Evolutionary conservation across 2,329 filamentous ascomycete genomes (phyloP).

Genomic region (Tolypocladium endophyticum): DNA sequence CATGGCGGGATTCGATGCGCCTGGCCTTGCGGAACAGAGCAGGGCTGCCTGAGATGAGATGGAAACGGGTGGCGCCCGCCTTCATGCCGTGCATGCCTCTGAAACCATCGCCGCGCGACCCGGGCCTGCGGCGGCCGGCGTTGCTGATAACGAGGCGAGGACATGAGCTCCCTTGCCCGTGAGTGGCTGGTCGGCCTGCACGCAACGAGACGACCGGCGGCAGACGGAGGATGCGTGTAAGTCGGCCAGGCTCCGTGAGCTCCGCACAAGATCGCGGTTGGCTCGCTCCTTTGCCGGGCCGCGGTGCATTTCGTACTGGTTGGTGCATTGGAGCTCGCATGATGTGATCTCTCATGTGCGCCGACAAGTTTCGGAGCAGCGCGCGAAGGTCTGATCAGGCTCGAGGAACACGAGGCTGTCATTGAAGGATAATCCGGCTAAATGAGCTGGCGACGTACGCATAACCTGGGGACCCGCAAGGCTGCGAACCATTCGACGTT

Average conservation of each 20-base stretch:
- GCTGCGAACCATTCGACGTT: not conserved
- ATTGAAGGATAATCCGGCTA: not conserved
- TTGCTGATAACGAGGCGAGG: not conserved
- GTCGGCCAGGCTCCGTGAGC: not conserved
- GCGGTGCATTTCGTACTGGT: not conserved
- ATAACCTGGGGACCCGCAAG: not conserved
- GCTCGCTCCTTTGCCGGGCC: not conserved
- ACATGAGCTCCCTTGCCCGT: not conserved
- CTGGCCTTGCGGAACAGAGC: not conserved
- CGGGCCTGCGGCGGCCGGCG: not conserved
- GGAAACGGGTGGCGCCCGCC: not conserved
- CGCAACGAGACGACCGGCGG: not conserved
- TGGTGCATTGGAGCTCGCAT: not conserved
- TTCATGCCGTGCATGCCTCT: not conserved
- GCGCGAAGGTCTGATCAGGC: not conserved
- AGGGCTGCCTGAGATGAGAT: not conserved
- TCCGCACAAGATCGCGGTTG: too few relatives aligned
- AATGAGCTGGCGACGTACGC: not conserved
- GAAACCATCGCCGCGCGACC: not conserved
- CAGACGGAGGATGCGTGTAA: not conserved
- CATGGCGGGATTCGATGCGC: not conserved
- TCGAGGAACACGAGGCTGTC: not conserved
- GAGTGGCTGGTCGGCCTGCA: not conserved
- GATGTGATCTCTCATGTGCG: not conserved
- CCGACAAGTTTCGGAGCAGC: not conserved